Evolutionary conservation across 208 protist species (phyloP).

Genomic region (Trypanosoma theileri): DNA sequence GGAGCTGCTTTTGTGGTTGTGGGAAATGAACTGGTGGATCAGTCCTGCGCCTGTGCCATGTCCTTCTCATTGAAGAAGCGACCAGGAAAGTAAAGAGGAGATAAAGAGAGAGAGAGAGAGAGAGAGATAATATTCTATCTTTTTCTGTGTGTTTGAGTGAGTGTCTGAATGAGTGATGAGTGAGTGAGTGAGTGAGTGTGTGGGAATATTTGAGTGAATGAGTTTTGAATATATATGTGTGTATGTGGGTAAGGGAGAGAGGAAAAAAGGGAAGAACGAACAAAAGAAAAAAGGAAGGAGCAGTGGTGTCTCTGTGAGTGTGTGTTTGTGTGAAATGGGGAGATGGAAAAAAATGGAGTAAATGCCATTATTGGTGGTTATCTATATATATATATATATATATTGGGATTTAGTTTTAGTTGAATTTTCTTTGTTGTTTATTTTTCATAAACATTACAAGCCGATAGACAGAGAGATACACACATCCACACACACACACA

Average conservation of each 20-base stretch:
- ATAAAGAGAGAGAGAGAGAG: neutral
- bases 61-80: slow-evolving; percentile 85
- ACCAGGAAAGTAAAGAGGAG: neutral
- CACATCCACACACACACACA: no score
- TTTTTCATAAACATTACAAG: no score
- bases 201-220: neutral
- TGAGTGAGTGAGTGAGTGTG: neutral
- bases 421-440: slow-evolving; percentile 11
- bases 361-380: no score
- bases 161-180: neutral
- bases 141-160: slow-evolving; percentile 1
- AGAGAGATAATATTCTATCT: neutral
- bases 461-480: no score
- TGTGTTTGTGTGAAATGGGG: no score
- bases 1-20: slow-evolving; percentile 87
- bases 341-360: no score
- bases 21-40: slow-evolving; percentile 87
- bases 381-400: slow-evolving; percentile 19
- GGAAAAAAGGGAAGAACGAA: no score
- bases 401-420: slow-evolving; percentile 9
- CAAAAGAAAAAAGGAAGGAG: no score
- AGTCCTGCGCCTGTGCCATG: slow-evolving; percentile 87
- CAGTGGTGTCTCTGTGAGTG: no score
- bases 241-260: no score
- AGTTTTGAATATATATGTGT: neutral